Percentiles rank a stretch among this genome's conserved stretches.
These are phyloP conservation scores for Aspergillus alliaceus DNA, from an alignment of 2,329 filamentous ascomycete genomes.

Conservation along the genomic window DNA sequence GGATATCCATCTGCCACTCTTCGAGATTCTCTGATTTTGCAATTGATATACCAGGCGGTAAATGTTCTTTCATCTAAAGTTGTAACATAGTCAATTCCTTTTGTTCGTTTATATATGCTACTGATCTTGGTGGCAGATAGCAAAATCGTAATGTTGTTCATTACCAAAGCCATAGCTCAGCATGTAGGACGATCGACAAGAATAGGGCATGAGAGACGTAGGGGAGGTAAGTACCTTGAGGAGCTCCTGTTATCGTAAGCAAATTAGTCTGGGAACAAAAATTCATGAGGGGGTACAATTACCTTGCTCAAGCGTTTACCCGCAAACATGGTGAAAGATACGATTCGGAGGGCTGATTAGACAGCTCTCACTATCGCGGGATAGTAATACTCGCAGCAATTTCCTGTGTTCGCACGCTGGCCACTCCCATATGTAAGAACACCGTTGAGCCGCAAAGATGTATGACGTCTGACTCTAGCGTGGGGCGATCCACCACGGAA, in stretches of 20 bases:
- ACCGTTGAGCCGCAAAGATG: constrained; percentile 7
- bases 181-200: neutral
- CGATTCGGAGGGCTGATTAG: neutral
- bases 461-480: constrained; percentile 23
- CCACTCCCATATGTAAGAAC: neutral
- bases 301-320: constrained; percentile 51
- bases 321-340: constrained; percentile 47
- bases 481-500: constrained; percentile 13
- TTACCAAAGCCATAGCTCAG: neutral
- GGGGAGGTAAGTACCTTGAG: constrained; percentile 47
- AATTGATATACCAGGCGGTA: constrained; percentile 71
- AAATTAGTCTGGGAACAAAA: constrained; percentile 20
- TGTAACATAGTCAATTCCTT: neutral
- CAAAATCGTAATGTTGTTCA: neutral
- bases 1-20: constrained; percentile 90
- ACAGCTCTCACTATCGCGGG: neutral
- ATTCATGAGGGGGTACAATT: constrained; percentile 7
- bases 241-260: constrained; percentile 48
- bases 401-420: neutral
- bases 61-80: constrained; percentile 55
- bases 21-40: constrained; percentile 79
- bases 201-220: neutral
- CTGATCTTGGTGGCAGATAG: neutral
- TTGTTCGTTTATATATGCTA: neutral
- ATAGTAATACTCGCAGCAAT: neutral